phyloP scores from a whole-genome alignment of 371 early-diverging fungal species.

The Cokeromyces recurvatus region DNA sequence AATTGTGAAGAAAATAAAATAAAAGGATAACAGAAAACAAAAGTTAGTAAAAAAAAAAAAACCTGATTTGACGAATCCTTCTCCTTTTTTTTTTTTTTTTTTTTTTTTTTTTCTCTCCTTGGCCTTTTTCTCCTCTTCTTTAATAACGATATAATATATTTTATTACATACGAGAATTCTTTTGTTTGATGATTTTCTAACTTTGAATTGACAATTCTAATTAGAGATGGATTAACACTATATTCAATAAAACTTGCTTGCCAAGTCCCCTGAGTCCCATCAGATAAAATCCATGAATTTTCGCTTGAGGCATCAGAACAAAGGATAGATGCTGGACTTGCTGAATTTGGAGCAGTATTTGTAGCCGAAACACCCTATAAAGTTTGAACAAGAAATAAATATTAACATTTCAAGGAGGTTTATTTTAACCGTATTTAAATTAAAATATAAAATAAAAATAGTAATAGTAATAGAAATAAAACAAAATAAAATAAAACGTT shows the following conservation, averaged over 20 bases:
- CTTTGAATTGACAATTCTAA: conserved; percentile 64
- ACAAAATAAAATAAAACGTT: conserved; percentile 2
- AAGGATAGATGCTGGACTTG: conserved; percentile 42
- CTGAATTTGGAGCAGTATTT: conserved; percentile 29
- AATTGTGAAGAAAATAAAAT: background rate
- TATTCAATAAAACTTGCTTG: conserved; percentile 50
- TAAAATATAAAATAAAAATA: conserved; percentile 1
- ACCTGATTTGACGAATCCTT: no score
- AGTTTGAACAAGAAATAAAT: no score
- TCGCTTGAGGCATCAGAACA: conserved; percentile 38
- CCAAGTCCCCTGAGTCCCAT: conserved; percentile 63
- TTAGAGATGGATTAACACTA: conserved; percentile 57
- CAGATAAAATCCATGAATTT: conserved; percentile 60
- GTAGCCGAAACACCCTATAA: conserved; percentile 20
- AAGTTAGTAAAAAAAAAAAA: background rate
- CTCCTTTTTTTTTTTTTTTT: background rate
- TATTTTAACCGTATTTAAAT: no score
- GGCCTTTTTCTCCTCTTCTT: background rate
- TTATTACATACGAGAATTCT: conserved; percentile 47
- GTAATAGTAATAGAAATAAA: conserved; percentile 4
- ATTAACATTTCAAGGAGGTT: no score
- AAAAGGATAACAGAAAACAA: background rate
- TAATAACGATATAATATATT: background rate
- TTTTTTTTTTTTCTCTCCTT: background rate
- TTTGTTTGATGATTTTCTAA: conserved; percentile 61